Percentiles rank a stretch among this genome's conserved stretches.
Conservation (phyloP, 2,329 filamentous ascomycete genomes). For the Teratosphaeriaceae sp. region DNA sequence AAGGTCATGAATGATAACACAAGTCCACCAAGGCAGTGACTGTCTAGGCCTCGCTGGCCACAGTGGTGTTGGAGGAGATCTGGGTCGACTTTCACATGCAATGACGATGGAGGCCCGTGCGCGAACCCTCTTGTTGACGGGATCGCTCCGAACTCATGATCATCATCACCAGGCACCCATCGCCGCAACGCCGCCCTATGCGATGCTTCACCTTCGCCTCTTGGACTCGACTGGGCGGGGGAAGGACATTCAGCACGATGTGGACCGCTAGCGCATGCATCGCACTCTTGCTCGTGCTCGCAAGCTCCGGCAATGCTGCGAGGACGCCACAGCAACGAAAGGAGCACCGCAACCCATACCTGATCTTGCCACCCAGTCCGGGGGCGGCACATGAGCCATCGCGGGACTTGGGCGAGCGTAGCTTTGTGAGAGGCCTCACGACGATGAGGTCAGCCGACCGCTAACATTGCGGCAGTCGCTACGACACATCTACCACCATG, state of each 20-base stretch:
- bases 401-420: slow-evolving; percentile 17
- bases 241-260: slow-evolving; percentile 12
- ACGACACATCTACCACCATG: slow-evolving; percentile 89
- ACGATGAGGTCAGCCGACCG: neutral
- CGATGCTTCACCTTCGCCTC: slow-evolving; percentile 15
- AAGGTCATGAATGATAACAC: slow-evolving; percentile 1
- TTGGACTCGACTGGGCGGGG: slow-evolving; percentile 6
- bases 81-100: too few species aligned
- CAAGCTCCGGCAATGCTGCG: slow-evolving; percentile 15
- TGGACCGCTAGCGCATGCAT: slow-evolving; percentile 16
- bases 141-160: neutral
- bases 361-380: slow-evolving; percentile 17
- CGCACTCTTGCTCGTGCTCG: slow-evolving; percentile 14
- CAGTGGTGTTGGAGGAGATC: too few species aligned
- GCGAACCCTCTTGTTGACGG: slow-evolving; percentile 5
- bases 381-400: slow-evolving; percentile 8
- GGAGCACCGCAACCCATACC: slow-evolving; percentile 16
- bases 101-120: too few species aligned
- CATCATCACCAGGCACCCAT: slow-evolving; percentile 1
- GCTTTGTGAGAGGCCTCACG: slow-evolving; percentile 22
- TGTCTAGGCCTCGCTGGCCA: too few species aligned
- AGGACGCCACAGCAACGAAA: slow-evolving; percentile 14
- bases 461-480: slow-evolving; percentile 46
- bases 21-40: neutral
- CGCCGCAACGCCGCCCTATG: slow-evolving; percentile 8